phyloP scores from a whole-genome alignment of 192 early-diverging fungal genomes.

The Thamnidium elegans region DNA sequence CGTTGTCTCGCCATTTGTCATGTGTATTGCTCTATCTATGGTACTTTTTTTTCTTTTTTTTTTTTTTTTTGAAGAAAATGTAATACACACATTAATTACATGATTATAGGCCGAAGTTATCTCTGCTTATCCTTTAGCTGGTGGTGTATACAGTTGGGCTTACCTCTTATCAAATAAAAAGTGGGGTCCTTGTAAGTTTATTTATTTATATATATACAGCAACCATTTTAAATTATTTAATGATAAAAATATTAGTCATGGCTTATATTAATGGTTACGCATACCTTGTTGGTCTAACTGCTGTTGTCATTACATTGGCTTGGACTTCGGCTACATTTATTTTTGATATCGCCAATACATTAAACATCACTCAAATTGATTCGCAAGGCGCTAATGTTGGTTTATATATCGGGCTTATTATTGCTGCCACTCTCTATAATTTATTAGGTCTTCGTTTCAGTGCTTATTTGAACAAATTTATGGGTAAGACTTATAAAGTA shows the following conservation, averaged over 20 bases:
- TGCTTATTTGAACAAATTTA: slow-evolving; percentile 37
- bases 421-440: slow-evolving; percentile 34
- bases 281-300: slow-evolving; percentile 19
- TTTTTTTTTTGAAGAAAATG: no score
- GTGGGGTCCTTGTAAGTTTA: slow-evolving; percentile 28
- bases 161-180: slow-evolving; percentile 16
- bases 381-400: slow-evolving; percentile 42
- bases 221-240: neutral
- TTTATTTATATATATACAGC: neutral
- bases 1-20: slow-evolving; percentile 41
- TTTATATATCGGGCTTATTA: slow-evolving; percentile 39
- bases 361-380: slow-evolving; percentile 27
- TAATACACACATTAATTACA: no score
- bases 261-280: slow-evolving; percentile 25
- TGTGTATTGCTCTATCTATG: slow-evolving; percentile 42
- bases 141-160: slow-evolving; percentile 33
- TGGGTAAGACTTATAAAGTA: slow-evolving; percentile 9
- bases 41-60: no score
- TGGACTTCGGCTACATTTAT: slow-evolving; percentile 40
- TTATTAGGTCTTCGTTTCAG: slow-evolving; percentile 36
- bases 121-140: slow-evolving; percentile 28
- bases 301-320: slow-evolving; percentile 33
- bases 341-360: slow-evolving; percentile 35
- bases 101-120: no score
- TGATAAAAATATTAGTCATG: slow-evolving; percentile 17